phyloP scores from a whole-genome alignment of 2,329 filamentous ascomycete species.

The Thelonectria blattea region DNA sequence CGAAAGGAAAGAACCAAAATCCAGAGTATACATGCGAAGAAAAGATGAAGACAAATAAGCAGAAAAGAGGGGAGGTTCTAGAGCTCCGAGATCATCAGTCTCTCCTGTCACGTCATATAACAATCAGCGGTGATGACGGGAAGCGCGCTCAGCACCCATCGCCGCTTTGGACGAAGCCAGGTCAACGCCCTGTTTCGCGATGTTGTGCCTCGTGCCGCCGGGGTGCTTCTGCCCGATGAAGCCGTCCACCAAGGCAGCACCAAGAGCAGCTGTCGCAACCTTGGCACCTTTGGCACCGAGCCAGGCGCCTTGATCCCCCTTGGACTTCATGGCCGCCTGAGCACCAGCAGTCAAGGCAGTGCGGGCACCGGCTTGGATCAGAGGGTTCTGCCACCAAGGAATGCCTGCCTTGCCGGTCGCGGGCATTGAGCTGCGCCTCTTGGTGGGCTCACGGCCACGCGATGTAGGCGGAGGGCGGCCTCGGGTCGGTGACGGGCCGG shows the following conservation, averaged over 20 bases:
- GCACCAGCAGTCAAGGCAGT: constrained; percentile 56
- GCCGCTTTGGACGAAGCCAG: constrained; percentile 29
- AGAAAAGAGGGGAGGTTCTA: neutral
- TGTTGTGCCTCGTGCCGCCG: constrained; percentile 32
- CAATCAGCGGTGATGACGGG: constrained; percentile 14
- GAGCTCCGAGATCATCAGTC: neutral
- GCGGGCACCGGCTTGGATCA: constrained; percentile 50
- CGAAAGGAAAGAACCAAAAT: neutral
- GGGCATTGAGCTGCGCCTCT: constrained; percentile 45
- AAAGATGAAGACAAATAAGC: neutral
- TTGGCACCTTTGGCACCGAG: constrained; percentile 56
- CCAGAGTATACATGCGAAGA: neutral
- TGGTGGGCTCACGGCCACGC: constrained; percentile 24
- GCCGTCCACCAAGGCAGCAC: constrained; percentile 56
- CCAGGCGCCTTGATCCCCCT: constrained; percentile 54
- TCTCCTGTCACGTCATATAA: neutral
- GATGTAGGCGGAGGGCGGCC: constrained; percentile 33
- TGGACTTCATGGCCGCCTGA: constrained; percentile 54
- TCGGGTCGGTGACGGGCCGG: constrained; percentile 27
- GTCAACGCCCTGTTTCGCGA: constrained; percentile 37
- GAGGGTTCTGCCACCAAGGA: constrained; percentile 47
- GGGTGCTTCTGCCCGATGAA: constrained; percentile 48
- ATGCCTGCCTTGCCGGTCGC: constrained; percentile 32
- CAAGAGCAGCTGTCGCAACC: constrained; percentile 55
- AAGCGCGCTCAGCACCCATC: constrained; percentile 12